phyloP scores from a whole-genome alignment of 306 rosid genomes.

The Cucumis melo region DNA sequence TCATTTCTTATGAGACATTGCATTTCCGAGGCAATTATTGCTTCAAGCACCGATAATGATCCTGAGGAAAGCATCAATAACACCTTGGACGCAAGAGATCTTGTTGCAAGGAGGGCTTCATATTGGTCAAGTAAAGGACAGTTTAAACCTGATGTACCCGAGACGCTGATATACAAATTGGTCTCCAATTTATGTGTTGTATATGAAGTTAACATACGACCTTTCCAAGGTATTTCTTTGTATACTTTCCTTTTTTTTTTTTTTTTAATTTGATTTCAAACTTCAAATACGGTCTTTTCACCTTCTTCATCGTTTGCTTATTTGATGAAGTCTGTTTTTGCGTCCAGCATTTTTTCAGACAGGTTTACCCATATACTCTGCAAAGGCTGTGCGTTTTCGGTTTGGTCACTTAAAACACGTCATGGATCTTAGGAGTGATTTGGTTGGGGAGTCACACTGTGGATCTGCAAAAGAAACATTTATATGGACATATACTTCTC shows the following conservation, averaged over 20 bases:
- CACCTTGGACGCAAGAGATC: conserved; percentile 41
- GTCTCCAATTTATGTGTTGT: conserved; percentile 50
- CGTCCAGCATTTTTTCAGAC: conserved; percentile 55
- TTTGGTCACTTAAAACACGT: conserved; percentile 47
- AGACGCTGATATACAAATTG: conserved; percentile 63
- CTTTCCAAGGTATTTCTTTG: conserved; percentile 53
- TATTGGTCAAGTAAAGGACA: conserved; percentile 96
- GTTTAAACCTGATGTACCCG: conserved; percentile 49
- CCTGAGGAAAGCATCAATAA: conserved; percentile 66
- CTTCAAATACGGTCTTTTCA: neutral
- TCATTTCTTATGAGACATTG: conserved; percentile 26
- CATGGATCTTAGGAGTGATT: conserved; percentile 5
- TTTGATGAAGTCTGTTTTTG: conserved; percentile 9
- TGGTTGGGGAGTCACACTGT: neutral
- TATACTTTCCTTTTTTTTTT: neutral
- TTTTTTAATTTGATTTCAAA: neutral
- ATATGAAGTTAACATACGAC: conserved; percentile 50
- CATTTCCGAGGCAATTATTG: conserved; percentile 39
- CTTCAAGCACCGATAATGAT: conserved; percentile 87
- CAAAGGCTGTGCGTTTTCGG: conserved; percentile 56
- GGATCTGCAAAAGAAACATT: conserved; percentile 27
- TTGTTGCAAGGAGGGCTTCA: conserved; percentile 15
- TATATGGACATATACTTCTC: conserved; percentile 77
- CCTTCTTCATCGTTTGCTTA: conserved; percentile 3
- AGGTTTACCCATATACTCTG: conserved; percentile 67